A percentile compares a stretch with the other conserved stretches of the same genome.
These are phyloP conservation scores for Ilex aquifolium DNA, from an alignment of 257 asterid genomes.

Conservation along the genomic window DNA sequence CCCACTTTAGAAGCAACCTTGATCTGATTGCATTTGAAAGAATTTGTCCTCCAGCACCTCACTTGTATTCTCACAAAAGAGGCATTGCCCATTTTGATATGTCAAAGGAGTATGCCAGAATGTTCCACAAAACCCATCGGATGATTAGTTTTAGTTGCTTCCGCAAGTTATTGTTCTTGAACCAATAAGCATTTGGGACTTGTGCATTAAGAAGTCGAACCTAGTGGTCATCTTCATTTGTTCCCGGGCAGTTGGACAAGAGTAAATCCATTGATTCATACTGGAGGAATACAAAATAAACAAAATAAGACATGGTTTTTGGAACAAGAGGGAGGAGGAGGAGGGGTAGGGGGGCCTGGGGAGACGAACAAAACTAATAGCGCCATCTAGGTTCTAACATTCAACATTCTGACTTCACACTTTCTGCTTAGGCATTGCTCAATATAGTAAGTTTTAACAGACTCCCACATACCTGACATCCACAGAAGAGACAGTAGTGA, in stretches of 20 bases:
- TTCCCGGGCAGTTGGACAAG: slow-evolving; percentile 62
- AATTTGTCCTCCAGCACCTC: no score
- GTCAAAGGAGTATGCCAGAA: no score
- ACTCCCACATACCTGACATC: slow-evolving; percentile 58
- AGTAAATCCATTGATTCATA: slow-evolving; percentile 67
- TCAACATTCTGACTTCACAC: no score
- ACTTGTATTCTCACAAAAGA: no score
- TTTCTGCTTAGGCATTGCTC: not conserved
- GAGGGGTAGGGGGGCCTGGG: not conserved
- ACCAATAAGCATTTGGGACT: not conserved
- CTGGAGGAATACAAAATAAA: slow-evolving; percentile 31
- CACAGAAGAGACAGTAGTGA: slow-evolving; percentile 83
- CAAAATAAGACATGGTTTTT: not conserved
- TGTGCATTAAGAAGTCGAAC: not conserved
- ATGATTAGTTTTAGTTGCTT: no score
- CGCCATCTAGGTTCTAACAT: not conserved
- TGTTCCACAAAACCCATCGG: no score
- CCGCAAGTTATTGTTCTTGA: not conserved
- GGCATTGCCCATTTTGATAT: no score
- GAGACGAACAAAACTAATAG: not conserved
- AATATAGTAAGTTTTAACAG: not conserved
- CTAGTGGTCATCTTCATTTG: slow-evolving; percentile 82
- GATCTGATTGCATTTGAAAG: no score
- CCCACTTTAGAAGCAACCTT: no score
- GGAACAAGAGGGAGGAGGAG: not conserved